These are phyloP conservation scores for Trypanosoma mega DNA, from an alignment of 208 protist genomes.

Conservation along the genomic window DNA sequence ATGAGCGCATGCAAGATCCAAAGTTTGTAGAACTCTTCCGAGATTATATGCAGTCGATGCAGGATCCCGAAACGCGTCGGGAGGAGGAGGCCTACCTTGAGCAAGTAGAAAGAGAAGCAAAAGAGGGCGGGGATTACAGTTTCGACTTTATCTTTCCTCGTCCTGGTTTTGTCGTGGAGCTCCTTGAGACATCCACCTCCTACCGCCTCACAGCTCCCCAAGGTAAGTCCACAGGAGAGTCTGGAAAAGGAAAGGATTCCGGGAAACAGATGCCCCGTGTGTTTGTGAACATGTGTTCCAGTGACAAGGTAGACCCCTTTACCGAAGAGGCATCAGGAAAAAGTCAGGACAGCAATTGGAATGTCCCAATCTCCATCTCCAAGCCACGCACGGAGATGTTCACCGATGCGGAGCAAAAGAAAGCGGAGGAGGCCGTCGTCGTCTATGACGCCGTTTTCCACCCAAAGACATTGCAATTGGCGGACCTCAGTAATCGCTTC, in stretches of 20 bases:
- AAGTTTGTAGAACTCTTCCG: slow-evolving; percentile 84
- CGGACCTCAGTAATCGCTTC: slow-evolving; percentile 75
- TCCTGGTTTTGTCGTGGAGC: slow-evolving; percentile 79
- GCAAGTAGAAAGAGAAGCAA: slow-evolving; percentile 84
- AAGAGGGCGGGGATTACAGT: slow-evolving; percentile 83
- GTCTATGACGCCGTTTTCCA: slow-evolving; percentile 90
- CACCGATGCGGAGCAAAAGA: slow-evolving; percentile 5
- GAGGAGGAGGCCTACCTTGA: slow-evolving; percentile 91
- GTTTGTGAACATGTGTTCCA: slow-evolving; percentile 80
- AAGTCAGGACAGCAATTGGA: slow-evolving; percentile 74
- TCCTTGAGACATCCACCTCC: slow-evolving; percentile 56
- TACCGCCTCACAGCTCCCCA: slow-evolving; percentile 20
- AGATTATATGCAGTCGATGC: slow-evolving; percentile 86
- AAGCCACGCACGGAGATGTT: slow-evolving; percentile 68
- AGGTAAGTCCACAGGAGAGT: slow-evolving; percentile 21
- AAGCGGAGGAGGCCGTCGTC: slow-evolving; percentile 35
- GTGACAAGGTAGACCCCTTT: slow-evolving; percentile 79
- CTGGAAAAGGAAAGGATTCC: neutral
- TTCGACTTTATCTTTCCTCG: slow-evolving; percentile 91
- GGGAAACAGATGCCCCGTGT: slow-evolving; percentile 23
- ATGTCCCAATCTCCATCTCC: slow-evolving; percentile 84
- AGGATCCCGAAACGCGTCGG: slow-evolving; percentile 77
- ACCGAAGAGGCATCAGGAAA: slow-evolving; percentile 70
- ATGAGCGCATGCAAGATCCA: slow-evolving; percentile 90
- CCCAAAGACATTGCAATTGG: slow-evolving; percentile 65